These are phyloP conservation scores for Dendrothele bispora DNA, from an alignment of 768 basidiomycete genomes.

Conservation along the genomic window DNA sequence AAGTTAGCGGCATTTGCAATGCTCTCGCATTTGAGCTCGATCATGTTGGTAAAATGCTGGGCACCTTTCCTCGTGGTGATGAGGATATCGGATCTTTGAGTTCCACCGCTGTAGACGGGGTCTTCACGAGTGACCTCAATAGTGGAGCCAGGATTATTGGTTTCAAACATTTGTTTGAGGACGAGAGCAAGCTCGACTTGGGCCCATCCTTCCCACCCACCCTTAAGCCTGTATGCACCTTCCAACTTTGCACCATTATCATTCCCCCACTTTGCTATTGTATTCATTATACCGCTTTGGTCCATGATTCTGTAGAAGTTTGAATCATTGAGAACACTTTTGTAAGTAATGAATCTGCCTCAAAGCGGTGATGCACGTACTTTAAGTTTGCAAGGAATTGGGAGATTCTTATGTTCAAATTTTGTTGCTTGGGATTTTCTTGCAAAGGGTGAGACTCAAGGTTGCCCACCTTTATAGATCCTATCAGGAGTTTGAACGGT, in stretches of 20 bases:
- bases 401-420: too few species aligned
- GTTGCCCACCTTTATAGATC: too few species aligned
- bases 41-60: background rate
- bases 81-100: background rate
- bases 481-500: too few species aligned
- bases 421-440: too few species aligned
- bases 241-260: background rate
- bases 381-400: too few species aligned
- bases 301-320: background rate
- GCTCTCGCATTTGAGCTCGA: conserved; percentile 7
- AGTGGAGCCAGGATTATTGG: background rate
- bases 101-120: background rate
- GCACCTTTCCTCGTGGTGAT: background rate
- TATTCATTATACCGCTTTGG: background rate
- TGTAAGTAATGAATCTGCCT: too few species aligned
- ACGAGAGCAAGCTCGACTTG: conserved; percentile 1
- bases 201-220: conserved; percentile 7
- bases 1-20: background rate
- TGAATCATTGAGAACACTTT: too few species aligned
- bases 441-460: too few species aligned
- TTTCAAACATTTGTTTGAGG: background rate
- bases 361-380: too few species aligned
- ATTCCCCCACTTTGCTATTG: background rate
- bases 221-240: background rate
- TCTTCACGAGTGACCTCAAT: background rate